Evolutionary conservation across 2,329 filamentous ascomycete species (phyloP), one percentile per base, ranked within the genome.

Genomic region (Amauroascus verrucosus): DNA sequence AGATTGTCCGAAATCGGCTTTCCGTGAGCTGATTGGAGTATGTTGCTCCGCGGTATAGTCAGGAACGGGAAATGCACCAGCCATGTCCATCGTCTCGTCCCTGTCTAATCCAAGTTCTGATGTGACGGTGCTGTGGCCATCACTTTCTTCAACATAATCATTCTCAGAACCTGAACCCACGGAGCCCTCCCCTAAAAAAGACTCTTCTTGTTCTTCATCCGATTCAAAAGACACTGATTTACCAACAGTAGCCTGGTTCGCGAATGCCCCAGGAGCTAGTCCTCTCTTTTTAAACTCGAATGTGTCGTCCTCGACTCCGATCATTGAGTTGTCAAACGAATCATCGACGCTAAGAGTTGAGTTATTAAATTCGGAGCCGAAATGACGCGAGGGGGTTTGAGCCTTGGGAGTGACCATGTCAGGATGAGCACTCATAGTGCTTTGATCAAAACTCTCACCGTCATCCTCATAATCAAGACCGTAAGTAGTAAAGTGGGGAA

Each of bases 401-500:
- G 64, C 64, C 65, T 70, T 75, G 57, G 65, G 70, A 68, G 62
- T 71, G 63, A 59, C 69, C 55, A 68, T 79, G 61, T 78, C 75
- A 64, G 73, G 76, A 59, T 69, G 73, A 60, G 69, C 71, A 68
- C 72, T 76, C 53, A 77, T 65, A 57, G 71, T 72, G 68, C 75
- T 78, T 63, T 75, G 72, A 54, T 71, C 70, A 72, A 72, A 63
- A 72, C 67, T 65, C 70, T 64, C 64, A 55, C 61, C 63, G 30
- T 86, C 84, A 26, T 88, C 84, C 43, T 89, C 86, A 50, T 87
- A 88, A 58, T 91, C 85, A 51, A 97, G 77, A 38, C 86, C 90
- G 65, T 98, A 98, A 1, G 89, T 95, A 1, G 91, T 97, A 68
- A 94, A 98, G 69, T 98, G 93, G 63, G 91, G 83, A n/a, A 98